A percentile compares a stretch with the other conserved stretches of the same genome.
These are phyloP conservation scores for Daedaleopsis nitida DNA, from an alignment of 768 basidiomycete species.

Conservation along the genomic window DNA sequence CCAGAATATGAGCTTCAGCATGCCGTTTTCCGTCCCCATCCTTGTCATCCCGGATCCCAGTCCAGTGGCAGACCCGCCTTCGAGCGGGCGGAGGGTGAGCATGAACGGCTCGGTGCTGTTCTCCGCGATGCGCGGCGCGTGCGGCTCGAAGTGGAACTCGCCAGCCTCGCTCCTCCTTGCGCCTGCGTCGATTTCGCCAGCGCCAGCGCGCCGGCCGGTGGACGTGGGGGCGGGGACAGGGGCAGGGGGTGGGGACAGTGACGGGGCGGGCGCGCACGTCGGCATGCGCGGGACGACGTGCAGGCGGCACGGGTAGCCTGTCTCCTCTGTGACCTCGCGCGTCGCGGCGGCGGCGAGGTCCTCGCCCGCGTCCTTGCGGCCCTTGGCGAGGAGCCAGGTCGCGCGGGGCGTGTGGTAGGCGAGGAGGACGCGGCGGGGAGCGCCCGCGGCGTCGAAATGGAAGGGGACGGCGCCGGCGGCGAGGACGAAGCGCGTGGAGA, in stretches of 20 bases:
- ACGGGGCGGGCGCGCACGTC: constrained; percentile 10
- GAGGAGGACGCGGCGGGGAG: constrained; percentile 11
- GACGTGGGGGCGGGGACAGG: no score
- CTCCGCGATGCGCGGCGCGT: constrained; percentile 9
- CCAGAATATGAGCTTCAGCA: constrained; percentile 19
- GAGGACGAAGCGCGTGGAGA: constrained; percentile 12
- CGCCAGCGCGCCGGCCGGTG: neutral
- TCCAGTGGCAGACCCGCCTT: neutral
- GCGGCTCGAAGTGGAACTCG: neutral
- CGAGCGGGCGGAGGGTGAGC: constrained; percentile 13
- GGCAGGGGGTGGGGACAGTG: neutral
- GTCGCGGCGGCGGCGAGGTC: constrained; percentile 28
- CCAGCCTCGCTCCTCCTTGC: no score
- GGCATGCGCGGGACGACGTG: constrained; percentile 22
- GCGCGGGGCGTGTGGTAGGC: constrained; percentile 25
- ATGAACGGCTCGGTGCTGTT: constrained; percentile 19
- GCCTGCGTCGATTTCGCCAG: no score
- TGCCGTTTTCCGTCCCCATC: neutral
- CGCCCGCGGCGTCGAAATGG: constrained; percentile 8
- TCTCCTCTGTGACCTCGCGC: constrained; percentile 37
- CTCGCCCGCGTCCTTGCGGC: constrained; percentile 31
- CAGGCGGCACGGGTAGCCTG: constrained; percentile 31
- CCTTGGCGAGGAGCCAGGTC: constrained; percentile 34
- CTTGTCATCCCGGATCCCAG: no score
- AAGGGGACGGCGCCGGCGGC: constrained; percentile 18